Conservation (phyloP, 495 filamentous ascomycete species). For the Aspergillus baeticus region DNA sequence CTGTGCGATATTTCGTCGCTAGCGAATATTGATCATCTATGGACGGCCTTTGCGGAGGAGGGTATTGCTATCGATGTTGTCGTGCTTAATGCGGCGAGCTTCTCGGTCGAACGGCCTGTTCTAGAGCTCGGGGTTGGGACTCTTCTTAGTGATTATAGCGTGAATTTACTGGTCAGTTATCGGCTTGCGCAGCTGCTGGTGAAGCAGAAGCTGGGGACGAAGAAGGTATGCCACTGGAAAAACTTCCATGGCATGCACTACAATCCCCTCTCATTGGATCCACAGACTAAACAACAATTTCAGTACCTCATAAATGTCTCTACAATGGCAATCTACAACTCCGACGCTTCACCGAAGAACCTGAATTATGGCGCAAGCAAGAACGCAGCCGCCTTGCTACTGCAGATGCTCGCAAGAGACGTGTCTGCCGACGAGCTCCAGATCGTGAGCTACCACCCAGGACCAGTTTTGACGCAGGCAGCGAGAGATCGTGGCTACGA, state of each 20-base stretch:
- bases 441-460: slow-evolving; percentile 5
- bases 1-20: neutral
- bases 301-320: neutral
- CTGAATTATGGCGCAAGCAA: slow-evolving; percentile 4
- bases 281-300: too few species aligned
- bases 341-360: neutral
- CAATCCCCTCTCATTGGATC: too few species aligned
- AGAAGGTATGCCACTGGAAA: too few species aligned
- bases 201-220: neutral
- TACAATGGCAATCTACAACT: neutral
- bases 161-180: neutral
- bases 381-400: neutral
- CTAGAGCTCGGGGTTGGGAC: neutral
- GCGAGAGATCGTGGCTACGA: neutral
- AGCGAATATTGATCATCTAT: neutral
- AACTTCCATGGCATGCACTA: too few species aligned
- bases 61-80: neutral
- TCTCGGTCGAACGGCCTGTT: neutral
- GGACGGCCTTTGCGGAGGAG: neutral
- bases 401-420: neutral
- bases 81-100: slow-evolving; percentile 7
- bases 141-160: neutral
- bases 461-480: neutral
- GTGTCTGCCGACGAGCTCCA: neutral
- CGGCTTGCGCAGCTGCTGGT: neutral